Percentiles rank a stretch among this genome's conserved stretches.
These are phyloP conservation scores for Lepidium africanum DNA, from an alignment of 345 rosid species.

Conservation along the genomic window DNA sequence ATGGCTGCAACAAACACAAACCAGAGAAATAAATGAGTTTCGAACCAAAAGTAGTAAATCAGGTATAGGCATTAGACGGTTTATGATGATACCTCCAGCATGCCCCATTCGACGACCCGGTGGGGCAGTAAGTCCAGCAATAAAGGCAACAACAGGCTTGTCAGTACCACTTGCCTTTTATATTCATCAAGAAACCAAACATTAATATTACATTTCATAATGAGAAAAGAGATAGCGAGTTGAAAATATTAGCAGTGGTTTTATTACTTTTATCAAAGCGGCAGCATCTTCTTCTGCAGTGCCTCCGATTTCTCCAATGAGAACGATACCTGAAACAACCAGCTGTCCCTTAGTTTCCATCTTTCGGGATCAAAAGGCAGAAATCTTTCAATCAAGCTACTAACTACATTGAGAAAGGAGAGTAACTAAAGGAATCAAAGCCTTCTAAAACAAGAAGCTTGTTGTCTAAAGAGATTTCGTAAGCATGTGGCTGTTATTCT, in stretches of 20 bases:
- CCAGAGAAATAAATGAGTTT: constrained; percentile 1
- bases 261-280: constrained; percentile 65
- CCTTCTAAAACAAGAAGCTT: background rate
- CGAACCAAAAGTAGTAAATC: background rate
- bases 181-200: constrained; percentile 5
- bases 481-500: background rate
- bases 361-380: background rate
- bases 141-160: constrained; percentile 93
- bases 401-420: background rate
- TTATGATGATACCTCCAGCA: constrained; percentile 68
- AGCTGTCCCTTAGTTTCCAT: constrained; percentile 11
- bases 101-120: constrained; percentile 99
- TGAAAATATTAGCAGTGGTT: background rate
- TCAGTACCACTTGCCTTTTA: constrained; percentile 93
- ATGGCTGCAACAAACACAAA: constrained; percentile 52
- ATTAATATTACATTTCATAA: background rate
- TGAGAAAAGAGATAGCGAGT: background rate
- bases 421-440: background rate
- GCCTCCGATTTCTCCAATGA: constrained; percentile 97
- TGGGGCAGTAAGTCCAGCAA: constrained; percentile 99
- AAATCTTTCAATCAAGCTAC: background rate
- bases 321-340: constrained; percentile 59
- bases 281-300: constrained; percentile 99
- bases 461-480: background rate
- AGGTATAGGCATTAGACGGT: background rate